Base-by-base conservation (phyloP, 2,329 filamentous ascomycete species). In the Aspergillus hiratsukae region DNA sequence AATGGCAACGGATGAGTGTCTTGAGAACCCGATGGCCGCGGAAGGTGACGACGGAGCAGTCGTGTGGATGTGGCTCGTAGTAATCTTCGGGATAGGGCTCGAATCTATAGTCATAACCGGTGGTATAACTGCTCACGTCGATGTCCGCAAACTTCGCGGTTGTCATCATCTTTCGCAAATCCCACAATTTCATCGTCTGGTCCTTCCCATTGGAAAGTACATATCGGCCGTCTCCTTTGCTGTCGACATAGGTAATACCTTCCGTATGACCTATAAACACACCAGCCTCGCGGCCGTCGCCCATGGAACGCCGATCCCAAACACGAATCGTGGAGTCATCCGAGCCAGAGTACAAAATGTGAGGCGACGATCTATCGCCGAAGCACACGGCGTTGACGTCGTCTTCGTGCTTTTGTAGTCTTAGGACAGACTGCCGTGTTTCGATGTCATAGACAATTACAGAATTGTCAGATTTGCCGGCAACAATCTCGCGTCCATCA, bases 361-460 rank as follows among this genome's bases (percentile, higher is more conserved):
- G 92, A 1, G 94, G 93, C 0, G 90, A 95, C 29, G 84, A 83
- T 58, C 86, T 87, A 73, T 97, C 92, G 1, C 91, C 94, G 67
- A 96, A 97, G 73, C 92, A 97, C 0, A 99, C 94, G 4, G 94
- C 94, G 66, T 97, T 99, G 54, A 97, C 93, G 70, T 99, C 91
- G 64, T 95, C 85, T 4, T 84, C 78, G 68, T 99, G 94, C 0
- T 91, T 92, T 17, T 80, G 78, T 27, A 96, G 84, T 49, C 86
- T 83, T 54, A 97, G 84, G 31, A 95, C 81, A 0, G 89, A 84
- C 48, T 83, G 82, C 19, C 88, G 85, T 0, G 87, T 86, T 72
- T 97, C 92, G 54, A 99, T 89, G 67, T 97, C 94, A 70, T 95
- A 97, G 3, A 97, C 89, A 31, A 96, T 86, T 49, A 97, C 89